phyloP scores from a whole-genome alignment of 2,329 filamentous ascomycete species.

The Drechmeria coniospora region DNA sequence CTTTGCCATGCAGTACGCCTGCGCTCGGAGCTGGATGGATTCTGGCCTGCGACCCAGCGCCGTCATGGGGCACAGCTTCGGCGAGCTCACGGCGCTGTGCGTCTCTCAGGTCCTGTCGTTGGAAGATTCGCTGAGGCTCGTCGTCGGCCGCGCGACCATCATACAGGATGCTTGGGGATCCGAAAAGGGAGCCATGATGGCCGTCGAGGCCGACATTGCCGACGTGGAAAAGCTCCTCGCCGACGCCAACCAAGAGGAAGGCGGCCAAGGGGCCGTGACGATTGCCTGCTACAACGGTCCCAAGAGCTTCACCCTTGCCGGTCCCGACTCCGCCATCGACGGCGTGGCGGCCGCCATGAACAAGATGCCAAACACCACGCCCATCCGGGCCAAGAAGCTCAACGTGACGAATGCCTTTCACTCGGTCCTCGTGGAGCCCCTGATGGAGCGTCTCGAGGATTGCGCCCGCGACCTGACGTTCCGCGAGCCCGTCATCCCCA shows the following conservation, averaged over 20 bases:
- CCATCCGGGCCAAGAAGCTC: slow-evolving; percentile 25
- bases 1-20: slow-evolving; percentile 24
- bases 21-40: slow-evolving; percentile 20
- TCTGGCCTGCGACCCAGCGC: slow-evolving; percentile 10
- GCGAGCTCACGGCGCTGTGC: slow-evolving; percentile 24
- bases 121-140: slow-evolving; percentile 14
- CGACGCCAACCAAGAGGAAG: slow-evolving; percentile 7
- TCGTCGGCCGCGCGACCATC: slow-evolving; percentile 13
- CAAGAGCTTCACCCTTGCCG: slow-evolving; percentile 25
- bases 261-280: no score
- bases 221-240: slow-evolving; percentile 2
- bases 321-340: slow-evolving; percentile 17
- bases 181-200: slow-evolving; percentile 24
- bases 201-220: slow-evolving; percentile 15
- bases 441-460: slow-evolving; percentile 12
- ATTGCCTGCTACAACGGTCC: slow-evolving; percentile 35
- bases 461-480: slow-evolving; percentile 8
- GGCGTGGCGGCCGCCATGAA: no score
- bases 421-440: slow-evolving; percentile 21
- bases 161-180: slow-evolving; percentile 17
- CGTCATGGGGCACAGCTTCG: slow-evolving; percentile 24
- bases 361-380: no score
- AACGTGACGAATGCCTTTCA: slow-evolving; percentile 33
- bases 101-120: slow-evolving; percentile 16
- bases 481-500: slow-evolving; percentile 1